phyloP scores from a whole-genome alignment of 2,329 filamentous ascomycete species.

The Byssothecium circinans region DNA sequence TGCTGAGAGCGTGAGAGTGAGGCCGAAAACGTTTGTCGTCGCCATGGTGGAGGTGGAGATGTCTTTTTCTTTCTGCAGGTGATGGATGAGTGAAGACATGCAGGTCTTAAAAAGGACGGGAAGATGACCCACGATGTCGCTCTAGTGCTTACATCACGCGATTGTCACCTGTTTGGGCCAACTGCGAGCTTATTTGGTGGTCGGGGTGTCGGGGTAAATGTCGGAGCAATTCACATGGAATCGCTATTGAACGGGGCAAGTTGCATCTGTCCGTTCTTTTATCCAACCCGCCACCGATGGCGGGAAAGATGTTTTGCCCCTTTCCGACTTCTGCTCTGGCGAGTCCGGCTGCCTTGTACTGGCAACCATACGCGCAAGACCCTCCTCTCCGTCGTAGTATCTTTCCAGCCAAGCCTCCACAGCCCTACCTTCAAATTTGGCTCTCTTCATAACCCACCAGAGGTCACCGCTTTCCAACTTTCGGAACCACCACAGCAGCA shows the following conservation, averaged over 20 bases:
- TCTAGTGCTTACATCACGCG: too few species aligned
- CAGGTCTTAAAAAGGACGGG: too few species aligned
- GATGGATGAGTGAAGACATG: too few species aligned
- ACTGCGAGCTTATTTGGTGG: too few species aligned
- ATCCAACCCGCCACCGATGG: constrained; percentile 1
- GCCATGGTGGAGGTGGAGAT: constrained; percentile 2
- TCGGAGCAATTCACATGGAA: neutral
- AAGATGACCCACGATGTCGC: too few species aligned
- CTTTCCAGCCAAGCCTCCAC: constrained; percentile 29
- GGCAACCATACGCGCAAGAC: constrained; percentile 12
- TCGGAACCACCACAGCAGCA: constrained; percentile 62
- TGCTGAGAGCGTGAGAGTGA: constrained; percentile 9
- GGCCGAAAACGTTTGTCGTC: constrained; percentile 6
- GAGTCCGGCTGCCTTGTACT: neutral
- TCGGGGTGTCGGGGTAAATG: too few species aligned
- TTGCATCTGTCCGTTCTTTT: constrained; percentile 1
- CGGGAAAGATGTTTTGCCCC: neutral
- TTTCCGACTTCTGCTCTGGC: neutral
- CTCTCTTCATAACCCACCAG: constrained; percentile 34
- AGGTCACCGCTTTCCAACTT: constrained; percentile 33
- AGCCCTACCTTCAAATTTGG: constrained; percentile 26
- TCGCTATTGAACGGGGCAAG: neutral
- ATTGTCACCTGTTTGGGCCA: too few species aligned
- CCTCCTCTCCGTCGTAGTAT: constrained; percentile 15
- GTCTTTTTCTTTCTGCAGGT: too few species aligned